These are phyloP conservation scores for Didymella pomorum DNA, from an alignment of 2,329 filamentous ascomycete genomes.

Conservation along the genomic window DNA sequence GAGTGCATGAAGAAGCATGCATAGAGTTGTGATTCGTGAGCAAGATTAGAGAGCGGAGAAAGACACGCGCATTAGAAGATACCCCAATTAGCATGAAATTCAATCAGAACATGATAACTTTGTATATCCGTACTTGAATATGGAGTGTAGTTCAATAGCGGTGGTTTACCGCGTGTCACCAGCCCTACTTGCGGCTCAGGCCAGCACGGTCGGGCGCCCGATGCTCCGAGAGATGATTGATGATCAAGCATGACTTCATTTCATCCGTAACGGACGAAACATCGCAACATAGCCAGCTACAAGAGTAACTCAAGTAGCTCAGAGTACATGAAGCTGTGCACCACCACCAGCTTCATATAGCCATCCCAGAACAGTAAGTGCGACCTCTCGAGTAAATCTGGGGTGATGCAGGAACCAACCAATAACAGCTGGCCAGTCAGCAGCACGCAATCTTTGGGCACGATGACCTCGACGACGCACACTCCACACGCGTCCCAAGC, in stretches of 20 bases:
- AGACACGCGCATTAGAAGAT: conserved; percentile 7
- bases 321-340: neutral
- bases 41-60: neutral
- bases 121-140: neutral
- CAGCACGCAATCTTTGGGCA: conserved; percentile 39
- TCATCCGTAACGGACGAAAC: conserved; percentile 15
- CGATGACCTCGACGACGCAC: conserved; percentile 32
- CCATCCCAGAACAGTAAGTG: conserved; percentile 20
- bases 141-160: neutral
- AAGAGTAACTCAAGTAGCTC: neutral
- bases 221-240: conserved; percentile 4
- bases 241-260: conserved; percentile 18
- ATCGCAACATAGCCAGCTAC: neutral
- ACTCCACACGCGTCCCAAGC: conserved; percentile 13
- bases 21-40: neutral
- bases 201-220: conserved; percentile 6
- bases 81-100: conserved; percentile 11
- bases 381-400: conserved; percentile 1
- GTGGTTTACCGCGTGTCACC: neutral
- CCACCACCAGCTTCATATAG: neutral
- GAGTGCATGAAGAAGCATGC: conserved; percentile 26
- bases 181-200: neutral
- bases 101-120: neutral
- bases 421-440: conserved; percentile 33
- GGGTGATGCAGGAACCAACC: conserved; percentile 25